A percentile compares a stretch with the other conserved stretches of the same genome.
These are phyloP conservation scores for Dactylonectria macrodidyma DNA, from an alignment of 2,329 filamentous ascomycete species.

Conservation along the genomic window DNA sequence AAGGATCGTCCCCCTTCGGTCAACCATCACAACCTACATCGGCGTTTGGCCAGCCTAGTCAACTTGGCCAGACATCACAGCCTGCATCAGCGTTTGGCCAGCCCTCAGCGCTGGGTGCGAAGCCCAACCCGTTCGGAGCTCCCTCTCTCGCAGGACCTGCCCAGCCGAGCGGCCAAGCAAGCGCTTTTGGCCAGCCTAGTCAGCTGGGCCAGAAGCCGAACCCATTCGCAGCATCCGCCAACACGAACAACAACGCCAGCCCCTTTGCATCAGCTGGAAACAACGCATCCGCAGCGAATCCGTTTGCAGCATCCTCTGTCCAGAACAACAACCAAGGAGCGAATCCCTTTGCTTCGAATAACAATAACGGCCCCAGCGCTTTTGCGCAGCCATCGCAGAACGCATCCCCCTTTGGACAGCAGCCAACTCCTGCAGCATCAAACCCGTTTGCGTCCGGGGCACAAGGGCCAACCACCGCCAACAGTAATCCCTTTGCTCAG, in stretches of 20 bases:
- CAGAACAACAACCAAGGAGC: constrained; percentile 34
- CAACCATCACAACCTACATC: constrained; percentile 49
- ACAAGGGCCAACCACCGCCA: constrained; percentile 33
- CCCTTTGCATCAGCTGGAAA: constrained; percentile 48
- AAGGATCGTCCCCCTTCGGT: constrained; percentile 46
- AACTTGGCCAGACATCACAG: constrained; percentile 48
- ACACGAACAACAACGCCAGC: constrained; percentile 37
- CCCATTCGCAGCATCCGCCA: constrained; percentile 51
- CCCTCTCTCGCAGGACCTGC: constrained; percentile 55
- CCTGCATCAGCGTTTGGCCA: constrained; percentile 61
- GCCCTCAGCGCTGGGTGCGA: constrained; percentile 53
- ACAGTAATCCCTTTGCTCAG: constrained; percentile 49
- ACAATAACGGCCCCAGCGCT: constrained; percentile 38
- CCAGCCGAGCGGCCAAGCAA: constrained; percentile 46
- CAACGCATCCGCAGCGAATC: constrained; percentile 42
- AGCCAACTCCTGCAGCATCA: constrained; percentile 35
- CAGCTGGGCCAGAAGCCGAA: constrained; percentile 56
- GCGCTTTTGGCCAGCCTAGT: constrained; percentile 53
- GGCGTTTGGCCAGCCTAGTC: constrained; percentile 61
- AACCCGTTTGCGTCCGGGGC: constrained; percentile 48
- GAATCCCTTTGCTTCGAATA: constrained; percentile 41
- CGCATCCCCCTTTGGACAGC: constrained; percentile 42
- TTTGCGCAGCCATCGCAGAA: constrained; percentile 48
- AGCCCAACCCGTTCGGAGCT: constrained; percentile 54
- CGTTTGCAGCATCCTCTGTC: constrained; percentile 46